Base-by-base conservation (phyloP, 2,329 filamentous ascomycete genomes). In the Colletotrichum sojae region DNA sequence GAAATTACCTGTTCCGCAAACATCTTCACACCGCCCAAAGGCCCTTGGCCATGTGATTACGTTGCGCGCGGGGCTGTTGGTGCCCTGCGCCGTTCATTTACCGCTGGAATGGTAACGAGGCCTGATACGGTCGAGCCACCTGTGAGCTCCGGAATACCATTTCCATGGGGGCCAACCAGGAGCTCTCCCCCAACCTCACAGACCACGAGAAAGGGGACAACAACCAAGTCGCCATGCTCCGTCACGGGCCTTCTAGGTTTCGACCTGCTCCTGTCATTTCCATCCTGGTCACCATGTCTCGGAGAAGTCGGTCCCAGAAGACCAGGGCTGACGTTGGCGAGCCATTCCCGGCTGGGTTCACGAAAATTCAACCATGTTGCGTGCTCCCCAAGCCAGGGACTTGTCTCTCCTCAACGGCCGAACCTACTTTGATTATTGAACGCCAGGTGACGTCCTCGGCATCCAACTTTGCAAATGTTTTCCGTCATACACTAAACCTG, bases 181-280 rank as follows among this genome's bases (percentile, higher is more conserved):
- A 49, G 27, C 46, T 22, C 56, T 22, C 20, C 25, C 6, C 36
- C 12, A 22, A 22, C 16, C 55, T 67, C 62, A 60, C 66, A 56
- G 55, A 56, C 56, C 56, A 61, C 3, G 67, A 69, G 67, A 56
- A 67, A 69, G 39, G 62, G 67, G 67, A 48, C 51, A 69, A 57
- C 54, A 66, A 51, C 43, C 55, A 40, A 45, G 51, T 36, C 20
- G 6, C 18, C 49, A 20, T 27, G 36, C 55, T 46, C 22, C 16
- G 52, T 56, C 51, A 57, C 13, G 45, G 62, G 31, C 25, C 51
- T 25, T 61, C 51, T n/a, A 55, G n/a, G 43, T 54, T 31, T 40
- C 39, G 36, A 27, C 36, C 22, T 31, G 12, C 55, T 69, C 56
- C 63, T 61, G 48, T 60, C 66, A 66, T 66, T 55, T 40, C 48